Evolutionary conservation across 495 filamentous ascomycete genomes (phyloP).

Genomic region (Polyplosphaeria fusca): DNA sequence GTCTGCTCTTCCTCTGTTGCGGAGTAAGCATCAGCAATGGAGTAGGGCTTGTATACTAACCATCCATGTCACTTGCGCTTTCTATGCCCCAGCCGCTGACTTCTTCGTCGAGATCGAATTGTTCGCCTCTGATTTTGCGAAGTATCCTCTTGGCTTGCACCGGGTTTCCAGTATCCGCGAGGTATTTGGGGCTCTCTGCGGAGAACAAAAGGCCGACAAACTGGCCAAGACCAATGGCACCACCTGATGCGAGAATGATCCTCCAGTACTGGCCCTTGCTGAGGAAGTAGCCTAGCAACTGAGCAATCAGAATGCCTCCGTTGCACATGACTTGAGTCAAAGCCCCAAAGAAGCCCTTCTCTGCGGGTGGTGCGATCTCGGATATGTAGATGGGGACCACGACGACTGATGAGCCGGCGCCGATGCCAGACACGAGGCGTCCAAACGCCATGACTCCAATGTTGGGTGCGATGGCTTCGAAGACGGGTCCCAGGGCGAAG

Average conservation of each 20-base stretch:
- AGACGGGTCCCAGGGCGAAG: conserved; percentile 70
- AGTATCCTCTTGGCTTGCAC: conserved; percentile 61
- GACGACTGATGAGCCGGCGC: conserved; percentile 81
- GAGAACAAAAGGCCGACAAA: conserved; percentile 63
- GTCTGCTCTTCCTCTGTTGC: conserved; percentile 40
- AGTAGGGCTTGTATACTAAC: conserved; percentile 11
- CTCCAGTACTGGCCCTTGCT: conserved; percentile 77
- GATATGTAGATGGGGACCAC: conserved; percentile 96
- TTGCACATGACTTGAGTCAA: conserved; percentile 94
- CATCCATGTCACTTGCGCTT: conserved; percentile 23
- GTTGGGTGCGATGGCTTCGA: conserved; percentile 67
- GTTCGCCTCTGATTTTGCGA: conserved; percentile 68
- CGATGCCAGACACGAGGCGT: conserved; percentile 75
- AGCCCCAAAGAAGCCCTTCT: conserved; percentile 82
- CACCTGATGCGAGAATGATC: conserved; percentile 72
- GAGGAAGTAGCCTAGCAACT: conserved; percentile 81
- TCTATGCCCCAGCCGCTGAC: conserved; percentile 52
- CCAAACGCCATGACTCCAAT: conserved; percentile 68
- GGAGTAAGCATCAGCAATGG: conserved; percentile 5
- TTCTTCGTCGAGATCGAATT: conserved; percentile 71
- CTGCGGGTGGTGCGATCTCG: conserved; percentile 75
- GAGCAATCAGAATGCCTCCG: conserved; percentile 81
- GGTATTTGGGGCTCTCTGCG: conserved; percentile 83
- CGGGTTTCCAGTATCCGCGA: conserved; percentile 64
- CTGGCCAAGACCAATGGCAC: conserved; percentile 63